Evolutionary conservation across 352 stramenopile species (phyloP).

Genomic region (Phytophthora foliorum): DNA sequence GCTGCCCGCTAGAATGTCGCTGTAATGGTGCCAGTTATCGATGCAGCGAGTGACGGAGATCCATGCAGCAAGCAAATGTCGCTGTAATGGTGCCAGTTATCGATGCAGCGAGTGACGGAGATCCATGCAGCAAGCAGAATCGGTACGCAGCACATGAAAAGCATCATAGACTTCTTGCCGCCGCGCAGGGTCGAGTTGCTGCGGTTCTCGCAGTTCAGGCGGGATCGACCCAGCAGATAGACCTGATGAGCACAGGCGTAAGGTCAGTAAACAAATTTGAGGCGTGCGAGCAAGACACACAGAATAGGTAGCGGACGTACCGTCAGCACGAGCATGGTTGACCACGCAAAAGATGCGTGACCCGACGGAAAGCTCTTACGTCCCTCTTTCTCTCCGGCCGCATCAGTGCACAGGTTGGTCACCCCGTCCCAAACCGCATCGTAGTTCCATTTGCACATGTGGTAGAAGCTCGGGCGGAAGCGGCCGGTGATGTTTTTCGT

Average conservation of each 20-base stretch:
- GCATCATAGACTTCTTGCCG: slow-evolving; percentile 65
- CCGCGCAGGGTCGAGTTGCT: slow-evolving; percentile 59
- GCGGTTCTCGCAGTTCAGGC: slow-evolving; percentile 72
- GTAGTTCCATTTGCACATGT: slow-evolving; percentile 78
- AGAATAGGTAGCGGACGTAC: slow-evolving; percentile 38
- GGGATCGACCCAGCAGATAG: slow-evolving; percentile 77
- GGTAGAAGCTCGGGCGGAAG: slow-evolving; percentile 76
- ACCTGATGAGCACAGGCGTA: slow-evolving; percentile 34
- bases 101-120: slow-evolving; percentile 74
- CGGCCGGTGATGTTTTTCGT: slow-evolving; percentile 72
- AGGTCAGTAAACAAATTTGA: neutral
- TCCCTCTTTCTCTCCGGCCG: slow-evolving; percentile 60
- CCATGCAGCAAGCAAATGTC: slow-evolving; percentile 81
- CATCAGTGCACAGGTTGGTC: slow-evolving; percentile 62
- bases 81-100: slow-evolving; percentile 90
- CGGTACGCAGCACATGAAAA: slow-evolving; percentile 76
- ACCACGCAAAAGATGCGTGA: slow-evolving; percentile 68
- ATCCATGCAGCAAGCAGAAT: slow-evolving; percentile 76
- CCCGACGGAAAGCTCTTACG: slow-evolving; percentile 80
- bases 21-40: slow-evolving; percentile 91
- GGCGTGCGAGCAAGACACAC: neutral
- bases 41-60: slow-evolving; percentile 78
- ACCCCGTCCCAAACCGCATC: slow-evolving; percentile 66
- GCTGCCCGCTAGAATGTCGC: slow-evolving; percentile 74
- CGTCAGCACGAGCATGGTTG: slow-evolving; percentile 76